Evolutionary conservation across 2,329 filamentous ascomycete genomes (phyloP), one percentile per base, ranked within the genome.

Genomic region (Ascochyta fabae): DNA sequence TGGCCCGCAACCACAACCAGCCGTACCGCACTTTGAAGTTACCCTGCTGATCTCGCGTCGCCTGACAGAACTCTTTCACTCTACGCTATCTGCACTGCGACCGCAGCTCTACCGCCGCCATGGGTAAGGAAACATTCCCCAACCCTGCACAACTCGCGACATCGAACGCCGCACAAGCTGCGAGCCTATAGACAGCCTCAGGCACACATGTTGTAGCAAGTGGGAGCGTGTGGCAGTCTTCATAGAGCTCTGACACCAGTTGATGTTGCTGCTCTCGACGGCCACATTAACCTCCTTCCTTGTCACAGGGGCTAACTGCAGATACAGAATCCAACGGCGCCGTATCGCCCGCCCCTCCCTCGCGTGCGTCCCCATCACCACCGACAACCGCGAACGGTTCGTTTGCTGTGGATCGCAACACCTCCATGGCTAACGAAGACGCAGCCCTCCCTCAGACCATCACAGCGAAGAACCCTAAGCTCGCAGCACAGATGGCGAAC

Each of bases 401-500:
- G 61, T 84, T 83, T 55, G 79, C 80, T 67, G 82, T 84, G 64
- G 83, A 86, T 67, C 81, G 82, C 71, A 84, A 81, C 75, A 86
- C 83, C 73, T 79, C 81, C 40, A 82, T 85, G 79, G 69, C 75
- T 59, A 79, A 79, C 66, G 81, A 80, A 45, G 57, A 65, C 22
- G 62, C 80, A 77, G 62, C 63, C 48, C 76, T 77, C 60, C 78
- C 79, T 24, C 85, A 87, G 73, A 88, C 86, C 24, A 83, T 88
- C 67, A 83, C 80, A 73, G 87, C 85, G 47, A 87, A 84, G 75
- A 84, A 88, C 70, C 86, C 86, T 55, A 88, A 88, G 72, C 76
- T 77, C 57, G 79, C 80, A 58, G 77, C 81, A 51, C 72, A 79
- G 68, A 73, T 80, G 65, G 77, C 79, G 48, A 76, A 76, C 65